Evolutionary conservation across 164 flowering plant genomes (phyloP).

Genomic region (Annona squamosa): DNA sequence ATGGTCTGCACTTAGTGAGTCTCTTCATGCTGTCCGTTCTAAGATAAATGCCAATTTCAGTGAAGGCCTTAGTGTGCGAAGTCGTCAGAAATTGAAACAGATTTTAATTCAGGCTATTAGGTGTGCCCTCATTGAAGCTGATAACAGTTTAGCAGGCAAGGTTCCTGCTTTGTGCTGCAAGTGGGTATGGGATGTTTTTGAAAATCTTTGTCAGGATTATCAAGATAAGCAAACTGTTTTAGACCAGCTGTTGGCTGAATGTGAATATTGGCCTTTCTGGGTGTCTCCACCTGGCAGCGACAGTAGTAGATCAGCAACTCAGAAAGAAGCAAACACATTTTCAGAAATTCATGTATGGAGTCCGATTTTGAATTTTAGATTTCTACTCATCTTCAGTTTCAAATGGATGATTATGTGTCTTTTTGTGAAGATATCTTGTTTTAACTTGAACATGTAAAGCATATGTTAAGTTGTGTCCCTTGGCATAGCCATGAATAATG

Average conservation of each 20-base stretch:
- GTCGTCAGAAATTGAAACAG: slow-evolving; percentile 24
- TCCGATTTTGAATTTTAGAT: not conserved
- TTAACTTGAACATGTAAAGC: not conserved
- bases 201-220: slow-evolving; percentile 34
- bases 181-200: slow-evolving; percentile 57
- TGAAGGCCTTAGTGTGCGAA: slow-evolving; percentile 27
- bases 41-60: slow-evolving; percentile 38
- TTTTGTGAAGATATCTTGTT: not conserved
- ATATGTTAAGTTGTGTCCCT: not conserved
- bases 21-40: slow-evolving; percentile 32
- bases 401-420: not conserved
- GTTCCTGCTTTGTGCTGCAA: slow-evolving; percentile 44
- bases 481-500: not conserved
- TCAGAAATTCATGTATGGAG: slow-evolving; percentile 30
- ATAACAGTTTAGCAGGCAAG: slow-evolving; percentile 16
- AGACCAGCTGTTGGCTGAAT: slow-evolving; percentile 47
- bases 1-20: slow-evolving; percentile 30
- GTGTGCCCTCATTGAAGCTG: slow-evolving; percentile 40
- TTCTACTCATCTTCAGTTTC: not conserved
- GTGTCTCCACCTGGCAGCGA: slow-evolving; percentile 23
- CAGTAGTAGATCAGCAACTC: slow-evolving; percentile 20
- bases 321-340: slow-evolving; percentile 17
- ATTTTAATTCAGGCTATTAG: slow-evolving; percentile 49
- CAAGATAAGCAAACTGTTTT: slow-evolving; percentile 56
- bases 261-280: slow-evolving; percentile 60